Base-by-base conservation (phyloP, 2,329 filamentous ascomycete species). In the Diplodia seriata region DNA sequence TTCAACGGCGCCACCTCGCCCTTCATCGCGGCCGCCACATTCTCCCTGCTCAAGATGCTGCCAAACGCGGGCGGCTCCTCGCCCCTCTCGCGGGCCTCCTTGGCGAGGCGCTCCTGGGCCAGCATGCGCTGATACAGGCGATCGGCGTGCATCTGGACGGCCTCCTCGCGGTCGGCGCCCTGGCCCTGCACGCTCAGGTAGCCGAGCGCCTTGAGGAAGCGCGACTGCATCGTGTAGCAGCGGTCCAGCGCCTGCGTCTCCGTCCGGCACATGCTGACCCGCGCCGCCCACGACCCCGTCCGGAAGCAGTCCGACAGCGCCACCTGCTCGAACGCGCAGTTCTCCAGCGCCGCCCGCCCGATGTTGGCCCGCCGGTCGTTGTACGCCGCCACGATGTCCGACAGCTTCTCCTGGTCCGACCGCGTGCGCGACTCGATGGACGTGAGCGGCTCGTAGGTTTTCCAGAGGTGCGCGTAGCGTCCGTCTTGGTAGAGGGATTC, bases 61-160 rank as follows among this genome's bases (percentile, higher is more conserved):
- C 87, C 82, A 73, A 91, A 89, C 23, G 82, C 80, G 0, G 91
- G 90, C 55, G 83, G 76, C 74, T 73, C 81, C 74, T 74, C 78
- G 71, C 75, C 86, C 78, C 79, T 85, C 66, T 85, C 83, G 78
- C 89, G 89, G 43, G 90, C 91, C 73, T 88, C 85, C 71, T 91
- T 87, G n/a, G 91, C 88, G 70, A 85, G 86, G 23, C 83, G 84
- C 79, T 99, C 94, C 76, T 97, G 93, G 70, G 88, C 86, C 47
- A 97, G 80, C 89, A 98, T 93, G 73, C 91, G 88, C 74, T 94
- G 91, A 79, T 93, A 99, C 50, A 99, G 85, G 70, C 87, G 88
- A 81, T 99, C 95, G 69, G 94, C 94, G 78, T 97, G 94, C 90
- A 98, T 92, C 80, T 98, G 95, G 70, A 99, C 82, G 69, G 68